These are phyloP conservation scores for Plantago ovata DNA, from an alignment of 257 asterid species.

Conservation along the genomic window DNA sequence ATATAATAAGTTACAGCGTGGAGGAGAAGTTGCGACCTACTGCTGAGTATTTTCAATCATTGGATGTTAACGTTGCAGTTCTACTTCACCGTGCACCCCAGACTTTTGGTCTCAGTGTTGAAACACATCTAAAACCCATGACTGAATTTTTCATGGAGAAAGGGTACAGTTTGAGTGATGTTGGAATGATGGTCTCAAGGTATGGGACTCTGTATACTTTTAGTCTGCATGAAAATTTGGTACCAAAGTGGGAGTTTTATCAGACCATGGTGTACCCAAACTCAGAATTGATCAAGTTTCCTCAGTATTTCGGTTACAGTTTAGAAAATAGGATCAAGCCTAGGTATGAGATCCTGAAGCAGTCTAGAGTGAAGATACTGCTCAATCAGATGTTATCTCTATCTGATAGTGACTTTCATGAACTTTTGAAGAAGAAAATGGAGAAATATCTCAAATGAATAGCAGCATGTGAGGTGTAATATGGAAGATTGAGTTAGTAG, in stretches of 20 bases:
- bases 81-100: constrained; percentile 76
- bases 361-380: constrained; percentile 54
- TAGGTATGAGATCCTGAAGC: constrained; percentile 55
- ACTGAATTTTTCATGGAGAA: constrained; percentile 67
- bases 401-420: constrained; percentile 52
- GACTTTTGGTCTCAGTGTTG: constrained; percentile 90
- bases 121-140: constrained; percentile 74
- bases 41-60: constrained; percentile 64
- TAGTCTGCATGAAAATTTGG: constrained; percentile 62
- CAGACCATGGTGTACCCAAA: constrained; percentile 68
- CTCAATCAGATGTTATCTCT: constrained; percentile 77
- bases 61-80: constrained; percentile 64
- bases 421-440: constrained; percentile 55
- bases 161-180: constrained; percentile 57
- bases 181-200: constrained; percentile 67
- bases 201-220: constrained; percentile 81
- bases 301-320: constrained; percentile 90
- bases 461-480: constrained; percentile 11
- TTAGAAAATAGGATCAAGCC: constrained; percentile 80
- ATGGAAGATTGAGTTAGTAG: constrained; percentile 16
- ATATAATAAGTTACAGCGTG: constrained; percentile 81
- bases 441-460: constrained; percentile 20
- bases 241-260: constrained; percentile 82
- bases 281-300: constrained; percentile 73
- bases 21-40: constrained; percentile 84